Evolutionary conservation across 2,329 filamentous ascomycete genomes (phyloP).

Genomic region (Nigrospora sphaerica): DNA sequence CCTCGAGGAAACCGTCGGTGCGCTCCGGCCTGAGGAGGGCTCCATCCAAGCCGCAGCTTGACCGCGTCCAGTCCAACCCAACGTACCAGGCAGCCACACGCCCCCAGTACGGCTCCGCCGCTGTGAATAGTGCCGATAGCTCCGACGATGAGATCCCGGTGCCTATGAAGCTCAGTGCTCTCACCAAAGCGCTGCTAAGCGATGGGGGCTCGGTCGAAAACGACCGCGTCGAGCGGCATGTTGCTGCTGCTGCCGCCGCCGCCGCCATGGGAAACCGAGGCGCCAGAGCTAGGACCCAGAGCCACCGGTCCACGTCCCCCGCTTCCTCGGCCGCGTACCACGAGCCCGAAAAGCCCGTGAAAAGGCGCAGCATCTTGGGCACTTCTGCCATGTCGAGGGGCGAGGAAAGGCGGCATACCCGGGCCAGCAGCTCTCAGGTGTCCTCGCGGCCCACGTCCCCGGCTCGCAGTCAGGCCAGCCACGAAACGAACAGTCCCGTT

Average conservation of each 20-base stretch:
- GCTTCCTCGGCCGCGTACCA: neutral
- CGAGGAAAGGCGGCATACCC: conserved; percentile 37
- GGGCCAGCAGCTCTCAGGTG: conserved; percentile 40
- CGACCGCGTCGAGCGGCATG: conserved; percentile 28
- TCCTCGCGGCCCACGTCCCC: conserved; percentile 37
- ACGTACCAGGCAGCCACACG: conserved; percentile 22
- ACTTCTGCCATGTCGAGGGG: conserved; percentile 32
- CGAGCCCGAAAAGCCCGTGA: conserved; percentile 20
- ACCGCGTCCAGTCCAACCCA: conserved; percentile 38
- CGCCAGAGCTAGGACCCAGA: conserved; percentile 38
- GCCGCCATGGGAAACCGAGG: conserved; percentile 14
- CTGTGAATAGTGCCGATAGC: conserved; percentile 60
- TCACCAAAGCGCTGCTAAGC: conserved; percentile 78
- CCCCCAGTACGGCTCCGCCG: conserved; percentile 34
- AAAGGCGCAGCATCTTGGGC: conserved; percentile 43
- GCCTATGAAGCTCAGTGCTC: conserved; percentile 87
- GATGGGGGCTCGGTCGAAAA: conserved; percentile 48
- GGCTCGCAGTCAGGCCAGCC: conserved; percentile 28
- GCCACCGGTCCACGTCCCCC: conserved; percentile 34
- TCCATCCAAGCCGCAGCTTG: conserved; percentile 36
- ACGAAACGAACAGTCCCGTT: conserved; percentile 41
- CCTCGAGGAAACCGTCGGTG: conserved; percentile 46
- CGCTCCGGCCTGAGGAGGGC: conserved; percentile 47
- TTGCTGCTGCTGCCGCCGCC: conserved; percentile 1
- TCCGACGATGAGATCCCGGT: conserved; percentile 91